Percentiles rank a stretch among this genome's conserved stretches.
Evolutionary conservation across 495 filamentous ascomycete genomes (phyloP).

Genomic region (Melanomma pulvis-pyrius): DNA sequence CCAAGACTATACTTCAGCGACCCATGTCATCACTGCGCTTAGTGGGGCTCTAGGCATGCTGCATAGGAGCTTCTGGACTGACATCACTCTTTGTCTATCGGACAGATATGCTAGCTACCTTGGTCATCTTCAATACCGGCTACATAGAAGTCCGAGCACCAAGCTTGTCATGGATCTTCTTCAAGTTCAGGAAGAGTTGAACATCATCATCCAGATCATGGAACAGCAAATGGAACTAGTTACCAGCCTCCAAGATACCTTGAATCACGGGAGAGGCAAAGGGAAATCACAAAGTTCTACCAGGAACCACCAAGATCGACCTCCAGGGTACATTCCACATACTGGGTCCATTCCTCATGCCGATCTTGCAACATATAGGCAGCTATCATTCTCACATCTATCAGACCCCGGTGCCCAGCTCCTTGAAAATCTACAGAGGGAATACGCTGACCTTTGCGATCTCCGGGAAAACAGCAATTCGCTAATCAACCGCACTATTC

Average conservation of each 20-base stretch:
- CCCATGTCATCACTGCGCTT: conserved; percentile 42
- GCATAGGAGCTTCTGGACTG: conserved; percentile 47
- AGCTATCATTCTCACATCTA: conserved; percentile 40
- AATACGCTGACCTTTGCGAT: conserved; percentile 44
- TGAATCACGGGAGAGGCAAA: conserved; percentile 13
- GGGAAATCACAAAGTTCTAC: conserved; percentile 13
- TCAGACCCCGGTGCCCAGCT: conserved; percentile 43
- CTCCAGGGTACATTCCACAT: conserved; percentile 3
- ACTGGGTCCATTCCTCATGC: conserved; percentile 19
- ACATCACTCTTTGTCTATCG: conserved; percentile 44
- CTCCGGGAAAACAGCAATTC: conserved; percentile 47
- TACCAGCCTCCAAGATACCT: conserved; percentile 26
- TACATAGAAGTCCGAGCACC: conserved; percentile 46
- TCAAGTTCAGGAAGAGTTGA: conserved; percentile 48
- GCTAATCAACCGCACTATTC: conserved; percentile 47
- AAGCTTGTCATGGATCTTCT: conserved; percentile 49
- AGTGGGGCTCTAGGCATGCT: conserved; percentile 46
- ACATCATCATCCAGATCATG: conserved; percentile 48
- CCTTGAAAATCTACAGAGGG: conserved; percentile 45
- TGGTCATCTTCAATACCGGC: conserved; percentile 46
- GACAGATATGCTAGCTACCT: conserved; percentile 48
- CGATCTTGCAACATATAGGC: conserved; percentile 32
- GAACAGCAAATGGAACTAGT: conserved; percentile 47
- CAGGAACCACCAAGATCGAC: not conserved
- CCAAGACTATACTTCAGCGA: conserved; percentile 43